phyloP scores from a whole-genome alignment of 768 basidiomycete genomes.

The Suillus cothurnatus region DNA sequence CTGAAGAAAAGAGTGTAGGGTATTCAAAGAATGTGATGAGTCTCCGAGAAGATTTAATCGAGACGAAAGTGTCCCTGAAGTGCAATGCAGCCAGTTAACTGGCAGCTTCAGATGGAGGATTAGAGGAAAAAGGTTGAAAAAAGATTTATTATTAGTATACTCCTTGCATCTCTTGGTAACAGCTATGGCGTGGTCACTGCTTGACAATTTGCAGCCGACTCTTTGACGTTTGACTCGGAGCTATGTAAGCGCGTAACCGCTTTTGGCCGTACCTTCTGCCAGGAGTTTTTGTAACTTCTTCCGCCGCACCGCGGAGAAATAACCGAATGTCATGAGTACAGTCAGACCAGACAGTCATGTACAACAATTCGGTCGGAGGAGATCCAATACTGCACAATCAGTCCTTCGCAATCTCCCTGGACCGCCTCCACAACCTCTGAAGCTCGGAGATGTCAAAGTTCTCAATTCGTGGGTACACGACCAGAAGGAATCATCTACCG shows the following conservation, averaged over 20 bases:
- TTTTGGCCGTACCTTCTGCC: not conserved
- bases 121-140: not conserved
- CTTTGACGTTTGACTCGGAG: not conserved
- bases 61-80: not conserved
- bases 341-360: constrained; percentile 68
- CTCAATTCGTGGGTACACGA: constrained; percentile 80
- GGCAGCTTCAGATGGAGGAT: not conserved
- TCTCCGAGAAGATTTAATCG: not conserved
- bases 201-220: not conserved
- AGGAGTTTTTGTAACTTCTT: not conserved
- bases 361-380: constrained; percentile 54
- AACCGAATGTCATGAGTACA: constrained; percentile 46
- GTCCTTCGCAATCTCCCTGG: constrained; percentile 43
- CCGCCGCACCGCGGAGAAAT: not conserved
- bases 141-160: not conserved
- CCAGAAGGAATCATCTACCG: constrained; percentile 54
- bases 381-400: constrained; percentile 78
- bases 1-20: not conserved
- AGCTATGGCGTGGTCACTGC: not conserved
- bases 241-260: constrained; percentile 1
- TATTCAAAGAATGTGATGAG: constrained; percentile 1
- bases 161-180: not conserved
- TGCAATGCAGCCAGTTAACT: not conserved
- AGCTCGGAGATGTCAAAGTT: constrained; percentile 61
- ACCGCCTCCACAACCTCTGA: constrained; percentile 48